Conservation (phyloP, 768 basidiomycete species). For the Macrocybe gigantea region DNA sequence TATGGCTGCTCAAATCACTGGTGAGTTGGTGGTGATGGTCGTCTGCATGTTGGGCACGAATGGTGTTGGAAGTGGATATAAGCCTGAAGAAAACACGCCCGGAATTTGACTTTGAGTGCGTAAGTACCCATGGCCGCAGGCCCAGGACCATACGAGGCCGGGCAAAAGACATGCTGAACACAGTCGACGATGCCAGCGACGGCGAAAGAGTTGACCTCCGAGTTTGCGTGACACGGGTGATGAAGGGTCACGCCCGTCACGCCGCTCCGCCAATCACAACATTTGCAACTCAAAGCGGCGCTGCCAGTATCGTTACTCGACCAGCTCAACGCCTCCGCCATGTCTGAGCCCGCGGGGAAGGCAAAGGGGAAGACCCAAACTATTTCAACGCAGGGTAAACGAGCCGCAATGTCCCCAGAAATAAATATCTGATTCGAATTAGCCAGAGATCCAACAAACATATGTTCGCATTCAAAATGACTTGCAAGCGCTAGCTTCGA, state of each 20-base stretch:
- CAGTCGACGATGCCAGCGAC: slow-evolving; percentile 34
- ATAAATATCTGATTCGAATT: slow-evolving; percentile 9
- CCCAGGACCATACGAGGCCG: slow-evolving; percentile 47
- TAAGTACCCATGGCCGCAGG: slow-evolving; percentile 40
- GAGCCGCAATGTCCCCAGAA: too few relatives aligned
- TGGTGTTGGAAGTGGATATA: slow-evolving; percentile 37
- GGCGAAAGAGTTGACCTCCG: slow-evolving; percentile 23
- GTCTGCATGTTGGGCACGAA: slow-evolving; percentile 30
- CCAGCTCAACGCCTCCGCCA: slow-evolving; percentile 2
- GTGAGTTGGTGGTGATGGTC: slow-evolving; percentile 22
- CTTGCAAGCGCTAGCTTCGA: slow-evolving; percentile 83
- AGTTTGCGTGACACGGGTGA: slow-evolving; percentile 24
- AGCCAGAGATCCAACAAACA: slow-evolving; percentile 80
- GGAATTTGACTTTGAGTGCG: slow-evolving; percentile 21
- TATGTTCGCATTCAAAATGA: slow-evolving; percentile 84
- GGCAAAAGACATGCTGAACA: slow-evolving; percentile 48
- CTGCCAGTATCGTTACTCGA: not conserved
- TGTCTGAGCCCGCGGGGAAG: slow-evolving; percentile 41
- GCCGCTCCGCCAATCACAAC: slow-evolving; percentile 39
- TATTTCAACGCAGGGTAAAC: slow-evolving; percentile 47
- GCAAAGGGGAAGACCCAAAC: slow-evolving; percentile 57
- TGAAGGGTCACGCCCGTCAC: slow-evolving; percentile 28
- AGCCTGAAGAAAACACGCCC: slow-evolving; percentile 42
- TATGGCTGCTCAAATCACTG: slow-evolving; percentile 30
- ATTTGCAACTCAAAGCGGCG: slow-evolving; percentile 24